Evolutionary conservation across 78 protist species (phyloP), one percentile per base, ranked within the genome.

Genomic region (Dictyostelium purpureum): DNA sequence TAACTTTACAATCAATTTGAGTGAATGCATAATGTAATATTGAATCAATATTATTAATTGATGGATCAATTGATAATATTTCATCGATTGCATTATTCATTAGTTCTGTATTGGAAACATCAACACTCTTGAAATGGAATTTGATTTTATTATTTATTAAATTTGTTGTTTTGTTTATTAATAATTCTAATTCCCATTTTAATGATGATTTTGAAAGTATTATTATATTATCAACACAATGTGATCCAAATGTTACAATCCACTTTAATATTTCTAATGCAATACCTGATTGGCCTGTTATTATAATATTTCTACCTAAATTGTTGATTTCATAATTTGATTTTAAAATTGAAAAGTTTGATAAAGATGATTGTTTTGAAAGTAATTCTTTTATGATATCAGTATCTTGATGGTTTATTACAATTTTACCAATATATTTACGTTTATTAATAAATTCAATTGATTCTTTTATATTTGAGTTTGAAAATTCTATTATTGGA

Each of bases 201-300:
- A 85, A 21, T 42, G 69, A 38, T 10, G 82, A 73, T 54, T 51
- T 59, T 45, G 91, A 59, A 6, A 85, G 43, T 16, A 85, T 40
- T 11, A 85, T 61, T 21, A 85, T 52, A 45, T 85, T 56, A 11
- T 40, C 59, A 14, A 85, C 14, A 11, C 6, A 59, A 0, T 28
- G 37, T 40, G 82, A 65, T 5, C 65, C 42, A 61, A 28, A 61
- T 35, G 56, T 42, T 0, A 85, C 42, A 11, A 85, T 54, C 91
- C 91, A 85, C 26, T 67, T 52, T 38, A 85, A 66, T 3, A 73
- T 73, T 28, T 43, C 74, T 11, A 85, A 24, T 2, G 79, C 61
- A 11, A 85, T 59, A 73, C 91, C 91, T 6, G 70, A 28, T 61
- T 85, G 91, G 19, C 91, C 91, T 42, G 81, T 85, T 2, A 85